These are phyloP conservation scores for Xerocomellus dryophilus DNA, from an alignment of 768 basidiomycete species.

Conservation along the genomic window DNA sequence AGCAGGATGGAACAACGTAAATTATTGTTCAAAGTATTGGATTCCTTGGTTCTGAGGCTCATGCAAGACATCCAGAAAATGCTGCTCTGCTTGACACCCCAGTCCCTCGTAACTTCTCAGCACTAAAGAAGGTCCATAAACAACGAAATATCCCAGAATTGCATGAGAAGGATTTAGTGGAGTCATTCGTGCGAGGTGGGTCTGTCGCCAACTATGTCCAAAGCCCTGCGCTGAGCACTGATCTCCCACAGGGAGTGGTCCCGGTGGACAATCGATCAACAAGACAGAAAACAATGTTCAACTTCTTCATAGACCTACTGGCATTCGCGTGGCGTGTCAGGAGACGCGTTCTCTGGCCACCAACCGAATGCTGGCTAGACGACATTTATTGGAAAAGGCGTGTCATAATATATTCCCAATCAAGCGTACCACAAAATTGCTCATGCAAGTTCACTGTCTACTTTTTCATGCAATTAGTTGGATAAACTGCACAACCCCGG, in stretches of 20 bases:
- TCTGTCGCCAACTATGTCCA: slow-evolving; percentile 6
- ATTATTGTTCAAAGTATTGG: slow-evolving; percentile 24
- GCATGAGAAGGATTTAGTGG: slow-evolving; percentile 78
- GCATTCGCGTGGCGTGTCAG: slow-evolving; percentile 83
- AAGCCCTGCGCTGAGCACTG: slow-evolving; percentile 3
- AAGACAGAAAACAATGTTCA: slow-evolving; percentile 93
- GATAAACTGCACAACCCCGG: slow-evolving; percentile 74
- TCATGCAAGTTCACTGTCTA: slow-evolving; percentile 15
- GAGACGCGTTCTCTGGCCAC: slow-evolving; percentile 79
- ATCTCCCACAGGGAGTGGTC: slow-evolving; percentile 66
- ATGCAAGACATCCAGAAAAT: slow-evolving; percentile 28
- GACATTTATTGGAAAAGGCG: slow-evolving; percentile 72
- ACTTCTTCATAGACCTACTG: slow-evolving; percentile 83
- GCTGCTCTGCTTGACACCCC: slow-evolving; percentile 31
- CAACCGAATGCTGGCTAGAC: slow-evolving; percentile 77
- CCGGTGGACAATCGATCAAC: slow-evolving; percentile 96
- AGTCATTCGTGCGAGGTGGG: slow-evolving; percentile 81
- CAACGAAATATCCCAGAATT: slow-evolving; percentile 63
- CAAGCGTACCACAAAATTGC: slow-evolving; percentile 9
- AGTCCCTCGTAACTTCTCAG: slow-evolving; percentile 54
- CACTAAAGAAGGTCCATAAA: slow-evolving; percentile 67
- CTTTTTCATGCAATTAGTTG: slow-evolving; percentile 43
- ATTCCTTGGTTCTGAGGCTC: slow-evolving; percentile 29
- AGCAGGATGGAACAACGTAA: slow-evolving; percentile 36
- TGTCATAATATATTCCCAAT: slow-evolving; percentile 35